Evolutionary conservation across 208 protist species (phyloP), one percentile per base, ranked within the genome.

Genomic region (Leishmania tropica): DNA sequence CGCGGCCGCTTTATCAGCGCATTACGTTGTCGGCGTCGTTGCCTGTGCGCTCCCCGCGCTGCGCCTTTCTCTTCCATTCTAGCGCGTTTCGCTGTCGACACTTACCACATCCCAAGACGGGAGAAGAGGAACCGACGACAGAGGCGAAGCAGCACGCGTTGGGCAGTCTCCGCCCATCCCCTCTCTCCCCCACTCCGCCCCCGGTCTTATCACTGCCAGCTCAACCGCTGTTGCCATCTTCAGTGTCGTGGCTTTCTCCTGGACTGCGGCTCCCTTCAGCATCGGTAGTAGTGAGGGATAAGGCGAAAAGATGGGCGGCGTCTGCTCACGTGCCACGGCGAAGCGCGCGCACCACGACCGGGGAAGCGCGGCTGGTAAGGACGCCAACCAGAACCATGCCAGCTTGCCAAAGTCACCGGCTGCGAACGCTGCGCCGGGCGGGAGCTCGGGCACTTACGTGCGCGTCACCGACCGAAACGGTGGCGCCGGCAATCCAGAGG

Each of bases 281-380:
- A 24, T 71, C 21, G 21, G 8, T 40, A 58, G 17, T 37, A 28
- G 71, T 35, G 47, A 56, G 28, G 3, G 3, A 40, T 35, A 13
- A 3, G 19, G 10, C 35, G 1, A 64, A 28, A 68, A n/a, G 13
- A 84, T 84, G 80, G 80, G 80, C 74, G 67, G 80, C 31, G 67
- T 80, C 56, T 84, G 80, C 54, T 75, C 80, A 10, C 72, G 72
- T 8, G 75, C 80, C 6, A 56, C n/a, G 4, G 77, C 83, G 19
- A 86, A 82, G 64, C 75, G 67, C 51, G 70, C 58, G 35, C 70
- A 48, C 54, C 65, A 2, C 21, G 37, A 47, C 65, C 19, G 24
- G 7, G 65, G 42, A 13, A 15, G 37, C 19, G 31, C 40, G 37
- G 19, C 17, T 13, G 40, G 65, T 2, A 37, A 37, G 65, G 40